Conservation (phyloP, 208 protist genomes). For the Leishmania tarentolae region DNA sequence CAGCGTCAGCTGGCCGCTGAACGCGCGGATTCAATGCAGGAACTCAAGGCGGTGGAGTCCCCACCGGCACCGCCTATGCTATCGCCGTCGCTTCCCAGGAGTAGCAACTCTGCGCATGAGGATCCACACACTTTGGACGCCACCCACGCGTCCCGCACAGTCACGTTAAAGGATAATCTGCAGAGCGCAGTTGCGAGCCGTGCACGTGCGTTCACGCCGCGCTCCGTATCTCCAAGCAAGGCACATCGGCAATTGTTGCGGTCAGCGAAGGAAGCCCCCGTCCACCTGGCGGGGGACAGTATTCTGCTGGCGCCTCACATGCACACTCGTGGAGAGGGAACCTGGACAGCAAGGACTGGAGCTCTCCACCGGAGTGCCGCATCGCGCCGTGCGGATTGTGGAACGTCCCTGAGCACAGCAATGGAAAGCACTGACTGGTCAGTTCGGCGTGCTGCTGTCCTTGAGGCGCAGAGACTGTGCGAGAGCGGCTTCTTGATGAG, state of each 20-base stretch:
- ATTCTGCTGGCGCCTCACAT: neutral
- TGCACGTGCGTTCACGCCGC: slow-evolving; percentile 3
- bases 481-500: slow-evolving; percentile 6
- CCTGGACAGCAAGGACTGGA: neutral
- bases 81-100: neutral
- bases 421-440: slow-evolving; percentile 50
- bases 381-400: neutral
- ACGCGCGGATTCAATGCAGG: slow-evolving; percentile 15
- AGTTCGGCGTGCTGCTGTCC: slow-evolving; percentile 15
- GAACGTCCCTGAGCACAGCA: slow-evolving; percentile 9
- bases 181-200: slow-evolving; percentile 32
- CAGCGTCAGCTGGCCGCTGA: slow-evolving; percentile 32
- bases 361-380: neutral
- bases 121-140: neutral
- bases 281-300: neutral
- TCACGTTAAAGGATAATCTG: slow-evolving; percentile 39
- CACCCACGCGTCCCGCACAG: slow-evolving; percentile 11
- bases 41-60: slow-evolving; percentile 17
- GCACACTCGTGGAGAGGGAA: neutral
- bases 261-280: neutral
- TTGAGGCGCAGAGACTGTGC: slow-evolving; percentile 7
- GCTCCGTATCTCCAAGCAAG: neutral
- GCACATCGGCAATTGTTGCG: slow-evolving; percentile 19
- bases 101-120: neutral
- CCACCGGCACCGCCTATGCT: neutral